Evolutionary conservation across 805 yeast species (phyloP).

Genomic region (Starmerella sp.): DNA sequence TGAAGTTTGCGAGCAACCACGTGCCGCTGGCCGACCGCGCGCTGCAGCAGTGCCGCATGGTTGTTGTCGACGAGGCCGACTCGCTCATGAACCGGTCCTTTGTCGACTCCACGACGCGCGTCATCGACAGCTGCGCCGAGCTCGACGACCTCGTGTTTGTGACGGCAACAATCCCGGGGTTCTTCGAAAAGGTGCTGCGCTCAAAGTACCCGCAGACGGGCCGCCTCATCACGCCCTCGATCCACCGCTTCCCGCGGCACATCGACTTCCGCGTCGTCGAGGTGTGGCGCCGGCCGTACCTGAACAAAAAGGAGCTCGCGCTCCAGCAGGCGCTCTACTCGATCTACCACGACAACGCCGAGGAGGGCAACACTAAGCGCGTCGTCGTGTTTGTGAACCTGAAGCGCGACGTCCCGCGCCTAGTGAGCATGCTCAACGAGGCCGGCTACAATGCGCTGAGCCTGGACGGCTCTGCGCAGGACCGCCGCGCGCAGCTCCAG

Average conservation of each 20-base stretch:
- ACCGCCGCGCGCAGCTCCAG: constrained; percentile 35
- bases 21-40: constrained; percentile 22
- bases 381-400: constrained; percentile 77
- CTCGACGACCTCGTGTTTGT: constrained; percentile 60
- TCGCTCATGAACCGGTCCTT: constrained; percentile 77
- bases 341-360: constrained; percentile 73
- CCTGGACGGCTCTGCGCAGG: constrained; percentile 47
- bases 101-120: constrained; percentile 49
- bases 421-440: constrained; percentile 44
- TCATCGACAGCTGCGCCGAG: constrained; percentile 41
- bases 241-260: constrained; percentile 73
- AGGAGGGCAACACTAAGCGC: constrained; percentile 62
- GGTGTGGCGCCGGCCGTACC: constrained; percentile 65
- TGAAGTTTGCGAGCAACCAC: constrained; percentile 29
- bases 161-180: constrained; percentile 82
- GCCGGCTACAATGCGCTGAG: constrained; percentile 52
- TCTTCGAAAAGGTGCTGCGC: constrained; percentile 52
- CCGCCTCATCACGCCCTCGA: constrained; percentile 62
- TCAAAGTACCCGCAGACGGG: constrained; percentile 53
- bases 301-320: constrained; percentile 73
- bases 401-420: constrained; percentile 47
- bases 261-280: constrained; percentile 66
- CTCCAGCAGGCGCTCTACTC: constrained; percentile 82
- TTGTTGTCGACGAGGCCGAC: constrained; percentile 90
- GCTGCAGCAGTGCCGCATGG: constrained; percentile 40